Evolutionary conservation across 1,284 basidiomycete genomes (phyloP), one percentile per base, ranked within the genome.

Genomic region (Cutaneotrichosporon spelunceum): DNA sequence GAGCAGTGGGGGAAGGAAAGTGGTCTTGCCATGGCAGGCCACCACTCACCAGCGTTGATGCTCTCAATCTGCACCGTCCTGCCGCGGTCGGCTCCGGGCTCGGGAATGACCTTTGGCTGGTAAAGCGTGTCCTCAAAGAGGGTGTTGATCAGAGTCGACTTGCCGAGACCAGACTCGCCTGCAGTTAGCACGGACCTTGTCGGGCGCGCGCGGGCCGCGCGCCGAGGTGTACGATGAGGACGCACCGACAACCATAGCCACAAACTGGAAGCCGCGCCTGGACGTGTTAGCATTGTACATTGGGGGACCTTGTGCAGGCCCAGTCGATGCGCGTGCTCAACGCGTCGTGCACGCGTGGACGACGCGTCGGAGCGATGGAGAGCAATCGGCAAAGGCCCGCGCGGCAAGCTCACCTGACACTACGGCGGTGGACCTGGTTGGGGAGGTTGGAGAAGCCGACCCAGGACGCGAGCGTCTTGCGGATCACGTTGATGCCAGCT

Each of bases 81-180:
- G 44, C 91, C 85, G 60, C 87, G 84, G 78, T 97, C 94, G 42
- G 88, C 85, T 60, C 91, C 87, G 44, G 93, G 93, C 60, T 87
- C 86, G 36, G 88, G 83, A 57, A 89, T 85, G 67, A 89, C 86
- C 80, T 93, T 93, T 64, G 89, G 86, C 58, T 90, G 88, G 79
- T 96, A 95, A 65, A 98, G 88, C 65, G 86, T 86, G 53, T 93
- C 95, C 78, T 95, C 92, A 85, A 98, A 98, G 66, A 98, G 85
- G 21, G 94, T 98, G 82, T 98, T 98, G 79, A 98, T 88, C 75
- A 97, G 85, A 11, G 94, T 98, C 19, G 94, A 97, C 83, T 98
- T 98, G 67, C 94, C 94, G 66, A 98, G 84, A 59, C 94, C 94
- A 56, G 93, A 96, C 82, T 98, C 94, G 81, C 93, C 93, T 96